A percentile compares a stretch with the other conserved stretches of the same genome.
These are phyloP conservation scores for Penicillium sp. DNA, from an alignment of 2,329 filamentous ascomycete genomes.

Conservation along the genomic window DNA sequence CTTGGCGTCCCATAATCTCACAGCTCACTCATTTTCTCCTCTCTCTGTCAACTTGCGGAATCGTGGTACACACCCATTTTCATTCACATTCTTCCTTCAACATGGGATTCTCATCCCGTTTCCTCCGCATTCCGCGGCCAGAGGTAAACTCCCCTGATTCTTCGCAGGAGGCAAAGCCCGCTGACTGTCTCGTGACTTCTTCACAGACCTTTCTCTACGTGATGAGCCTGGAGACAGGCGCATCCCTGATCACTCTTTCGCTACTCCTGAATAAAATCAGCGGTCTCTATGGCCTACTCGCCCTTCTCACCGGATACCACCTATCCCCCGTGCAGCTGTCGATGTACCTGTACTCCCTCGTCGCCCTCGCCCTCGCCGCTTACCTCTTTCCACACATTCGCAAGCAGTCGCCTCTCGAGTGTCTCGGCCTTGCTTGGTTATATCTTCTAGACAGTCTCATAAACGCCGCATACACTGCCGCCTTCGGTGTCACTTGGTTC, in stretches of 20 bases:
- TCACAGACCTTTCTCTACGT: constrained; percentile 81
- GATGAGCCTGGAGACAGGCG: constrained; percentile 83
- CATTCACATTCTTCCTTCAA: constrained; percentile 15
- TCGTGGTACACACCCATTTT: not conserved
- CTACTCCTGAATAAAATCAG: constrained; percentile 91
- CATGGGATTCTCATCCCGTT: constrained; percentile 47
- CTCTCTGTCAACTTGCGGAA: constrained; percentile 13
- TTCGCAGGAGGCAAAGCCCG: not conserved
- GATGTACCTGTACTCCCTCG: constrained; percentile 87
- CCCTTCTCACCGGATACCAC: constrained; percentile 82
- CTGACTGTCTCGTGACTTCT: constrained; percentile 27
- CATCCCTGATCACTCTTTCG: constrained; percentile 80
- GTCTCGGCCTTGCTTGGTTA: constrained; percentile 79
- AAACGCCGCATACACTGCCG: constrained; percentile 79
- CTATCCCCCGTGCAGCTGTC: constrained; percentile 82
- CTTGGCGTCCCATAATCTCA: constrained; percentile 19
- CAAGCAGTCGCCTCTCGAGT: constrained; percentile 76
- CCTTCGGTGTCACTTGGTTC: constrained; percentile 87
- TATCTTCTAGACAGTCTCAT: constrained; percentile 82
- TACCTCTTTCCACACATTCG: constrained; percentile 80
- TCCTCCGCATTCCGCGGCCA: constrained; percentile 55
- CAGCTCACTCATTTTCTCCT: constrained; percentile 17
- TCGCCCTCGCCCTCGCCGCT: constrained; percentile 68
- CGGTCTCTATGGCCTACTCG: constrained; percentile 86
- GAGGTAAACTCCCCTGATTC: constrained; percentile 34